phyloP scores from a whole-genome alignment of 2,329 filamentous ascomycete genomes.

The Pseudogymnoascus sp. region DNA sequence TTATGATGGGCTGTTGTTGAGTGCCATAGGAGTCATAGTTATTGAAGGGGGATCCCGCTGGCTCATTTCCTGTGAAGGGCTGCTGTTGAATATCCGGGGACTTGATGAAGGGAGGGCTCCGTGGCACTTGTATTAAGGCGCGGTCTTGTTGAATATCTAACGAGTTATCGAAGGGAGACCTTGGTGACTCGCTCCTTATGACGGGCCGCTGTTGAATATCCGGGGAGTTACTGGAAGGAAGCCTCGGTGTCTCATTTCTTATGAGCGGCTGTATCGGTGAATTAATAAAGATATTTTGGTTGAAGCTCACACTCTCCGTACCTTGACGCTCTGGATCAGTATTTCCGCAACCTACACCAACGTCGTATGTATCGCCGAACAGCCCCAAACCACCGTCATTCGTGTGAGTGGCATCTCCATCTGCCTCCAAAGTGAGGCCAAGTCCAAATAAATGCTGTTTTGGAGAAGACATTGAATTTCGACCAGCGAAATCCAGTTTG shows the following conservation, averaged over 20 bases:
- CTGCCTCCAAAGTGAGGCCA: not conserved
- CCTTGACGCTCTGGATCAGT: not conserved
- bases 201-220: not conserved
- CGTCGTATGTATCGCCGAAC: not conserved
- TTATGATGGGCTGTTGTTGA: not conserved
- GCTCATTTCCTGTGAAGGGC: not conserved
- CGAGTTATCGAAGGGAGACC: not conserved
- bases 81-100: not conserved
- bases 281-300: not conserved
- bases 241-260: not conserved
- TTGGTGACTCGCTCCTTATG: not conserved
- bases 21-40: not conserved
- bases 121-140: not conserved
- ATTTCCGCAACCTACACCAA: not conserved
- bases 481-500: not conserved
- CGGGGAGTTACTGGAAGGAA: not conserved
- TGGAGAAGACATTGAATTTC: not conserved
- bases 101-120: not conserved
- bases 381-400: not conserved
- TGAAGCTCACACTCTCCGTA: not conserved
- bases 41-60: not conserved
- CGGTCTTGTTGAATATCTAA: not conserved
- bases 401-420: not conserved
- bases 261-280: not conserved
- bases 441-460: not conserved